Conservation (phyloP, 495 filamentous ascomycete genomes). For the Viridothelium virens region DNA sequence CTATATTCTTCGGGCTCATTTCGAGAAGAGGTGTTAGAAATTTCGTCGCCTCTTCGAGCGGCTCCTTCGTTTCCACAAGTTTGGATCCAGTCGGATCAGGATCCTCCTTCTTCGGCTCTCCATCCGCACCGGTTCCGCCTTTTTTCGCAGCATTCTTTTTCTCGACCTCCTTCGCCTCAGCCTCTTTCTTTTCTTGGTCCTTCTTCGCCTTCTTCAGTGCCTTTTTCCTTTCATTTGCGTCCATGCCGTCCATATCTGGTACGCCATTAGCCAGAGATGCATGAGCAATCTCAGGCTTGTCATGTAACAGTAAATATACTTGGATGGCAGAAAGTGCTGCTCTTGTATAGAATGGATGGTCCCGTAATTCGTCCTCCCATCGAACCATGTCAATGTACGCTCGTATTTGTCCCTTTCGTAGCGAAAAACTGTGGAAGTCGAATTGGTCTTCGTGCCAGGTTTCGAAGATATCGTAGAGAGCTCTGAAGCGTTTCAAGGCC, state of each 20-base stretch:
- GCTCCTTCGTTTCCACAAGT: slow-evolving; percentile 69
- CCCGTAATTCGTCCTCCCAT: slow-evolving; percentile 85
- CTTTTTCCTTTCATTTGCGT: slow-evolving; percentile 76
- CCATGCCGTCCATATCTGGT: slow-evolving; percentile 46
- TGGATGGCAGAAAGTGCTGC: slow-evolving; percentile 78
- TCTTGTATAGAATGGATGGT: slow-evolving; percentile 86
- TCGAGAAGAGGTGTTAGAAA: slow-evolving; percentile 75
- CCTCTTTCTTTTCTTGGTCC: slow-evolving; percentile 79
- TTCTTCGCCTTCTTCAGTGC: slow-evolving; percentile 91
- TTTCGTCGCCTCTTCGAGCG: slow-evolving; percentile 78
- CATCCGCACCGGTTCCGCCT: slow-evolving; percentile 42
- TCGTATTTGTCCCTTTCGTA: slow-evolving; percentile 88
- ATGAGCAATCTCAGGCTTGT: slow-evolving; percentile 60
- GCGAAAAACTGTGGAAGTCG: slow-evolving; percentile 95
- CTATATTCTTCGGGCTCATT: slow-evolving; percentile 70
- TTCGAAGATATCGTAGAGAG: slow-evolving; percentile 86
- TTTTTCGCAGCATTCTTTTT: slow-evolving; percentile 46
- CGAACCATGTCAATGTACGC: slow-evolving; percentile 93
- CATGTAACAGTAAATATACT: slow-evolving; percentile 70
- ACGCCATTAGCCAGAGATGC: slow-evolving; percentile 46
- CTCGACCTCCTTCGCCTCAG: slow-evolving; percentile 70
- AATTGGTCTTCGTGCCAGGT: slow-evolving; percentile 98
- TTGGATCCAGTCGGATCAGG: slow-evolving; percentile 74
- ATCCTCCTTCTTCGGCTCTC: slow-evolving; percentile 66
- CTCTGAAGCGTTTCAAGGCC: slow-evolving; percentile 83